Conservation (phyloP, 768 basidiomycete species). For the Podaxis pistillaris region DNA sequence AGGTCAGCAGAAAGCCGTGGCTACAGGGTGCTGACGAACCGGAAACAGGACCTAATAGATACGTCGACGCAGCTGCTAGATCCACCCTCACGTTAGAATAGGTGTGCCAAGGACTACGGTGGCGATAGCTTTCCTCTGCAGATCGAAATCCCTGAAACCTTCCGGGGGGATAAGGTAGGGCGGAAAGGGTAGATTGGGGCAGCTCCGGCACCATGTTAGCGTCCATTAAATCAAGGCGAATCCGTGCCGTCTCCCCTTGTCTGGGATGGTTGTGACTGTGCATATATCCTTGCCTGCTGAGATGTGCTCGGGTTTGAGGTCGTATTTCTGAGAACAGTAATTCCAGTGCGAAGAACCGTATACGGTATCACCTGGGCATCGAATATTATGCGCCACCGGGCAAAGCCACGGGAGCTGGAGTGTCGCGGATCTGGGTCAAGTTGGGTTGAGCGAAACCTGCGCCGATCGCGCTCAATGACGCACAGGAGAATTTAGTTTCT, state of each 20-base stretch:
- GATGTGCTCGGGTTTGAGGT: no score
- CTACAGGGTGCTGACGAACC: constrained; percentile 42
- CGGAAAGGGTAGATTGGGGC: not conserved
- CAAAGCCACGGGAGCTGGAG: no score
- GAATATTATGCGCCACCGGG: no score
- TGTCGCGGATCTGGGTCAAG: no score
- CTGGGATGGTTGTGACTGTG: no score
- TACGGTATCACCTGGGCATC: no score
- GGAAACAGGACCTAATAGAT: constrained; percentile 68
- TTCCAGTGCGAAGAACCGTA: no score
- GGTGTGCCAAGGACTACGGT: constrained; percentile 68
- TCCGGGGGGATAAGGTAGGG: not conserved
- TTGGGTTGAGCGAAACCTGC: no score
- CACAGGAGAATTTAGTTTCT: no score
- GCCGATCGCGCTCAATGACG: no score
- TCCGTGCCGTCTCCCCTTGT: not conserved
- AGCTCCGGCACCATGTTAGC: not conserved
- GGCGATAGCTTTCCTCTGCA: constrained; percentile 38
- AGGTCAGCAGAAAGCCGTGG: not conserved
- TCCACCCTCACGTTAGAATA: constrained; percentile 66
- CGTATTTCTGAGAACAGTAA: no score
- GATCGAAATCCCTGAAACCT: constrained; percentile 6
- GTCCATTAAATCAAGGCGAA: not conserved
- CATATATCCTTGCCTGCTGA: no score
- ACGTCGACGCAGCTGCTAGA: constrained; percentile 59